Evolutionary conservation across 129 eudicot species (phyloP).

Genomic region (Dittrichia graveolens): DNA sequence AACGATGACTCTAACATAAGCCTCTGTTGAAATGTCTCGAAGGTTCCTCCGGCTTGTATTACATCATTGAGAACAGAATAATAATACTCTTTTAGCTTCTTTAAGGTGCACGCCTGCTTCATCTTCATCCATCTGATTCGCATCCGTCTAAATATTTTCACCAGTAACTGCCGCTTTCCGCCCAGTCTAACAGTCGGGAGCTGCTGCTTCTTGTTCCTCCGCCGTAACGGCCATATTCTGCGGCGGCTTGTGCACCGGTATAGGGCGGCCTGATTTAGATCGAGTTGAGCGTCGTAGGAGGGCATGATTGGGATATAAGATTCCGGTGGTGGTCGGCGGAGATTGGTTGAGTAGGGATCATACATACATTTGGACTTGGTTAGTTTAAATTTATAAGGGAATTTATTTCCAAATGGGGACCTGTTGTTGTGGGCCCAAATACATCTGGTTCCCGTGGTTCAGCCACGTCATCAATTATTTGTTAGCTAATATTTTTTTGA

Average conservation of each 20-base stretch:
- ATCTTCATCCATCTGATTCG: constrained; percentile 51
- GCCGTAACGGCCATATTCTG: constrained; percentile 37
- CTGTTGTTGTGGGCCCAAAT: constrained; percentile 30
- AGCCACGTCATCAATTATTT: constrained; percentile 29
- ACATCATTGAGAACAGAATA: constrained; percentile 48
- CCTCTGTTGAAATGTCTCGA: constrained; percentile 66
- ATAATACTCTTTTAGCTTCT: constrained; percentile 60
- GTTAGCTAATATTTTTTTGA: not conserved
- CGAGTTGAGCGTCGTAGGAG: not conserved
- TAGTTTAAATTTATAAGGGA: constrained; percentile 13
- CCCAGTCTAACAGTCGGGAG: constrained; percentile 69
- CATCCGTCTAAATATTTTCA: constrained; percentile 41
- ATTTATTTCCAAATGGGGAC: constrained; percentile 25
- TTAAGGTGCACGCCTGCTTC: constrained; percentile 46
- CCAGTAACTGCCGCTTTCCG: constrained; percentile 45
- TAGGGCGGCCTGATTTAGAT: not conserved
- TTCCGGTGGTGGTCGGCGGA: constrained; percentile 38
- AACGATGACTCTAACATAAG: constrained; percentile 63
- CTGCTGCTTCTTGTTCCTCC: constrained; percentile 32
- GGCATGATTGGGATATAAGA: constrained; percentile 16
- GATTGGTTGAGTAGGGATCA: not conserved
- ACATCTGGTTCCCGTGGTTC: constrained; percentile 20
- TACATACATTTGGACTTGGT: not conserved
- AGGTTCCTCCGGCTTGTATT: constrained; percentile 47
- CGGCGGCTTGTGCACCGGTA: constrained; percentile 36